Evolutionary conservation across 331 rosid species (phyloP), one percentile per base, ranked within the genome.

Genomic region (Phaseolus coccineus): DNA sequence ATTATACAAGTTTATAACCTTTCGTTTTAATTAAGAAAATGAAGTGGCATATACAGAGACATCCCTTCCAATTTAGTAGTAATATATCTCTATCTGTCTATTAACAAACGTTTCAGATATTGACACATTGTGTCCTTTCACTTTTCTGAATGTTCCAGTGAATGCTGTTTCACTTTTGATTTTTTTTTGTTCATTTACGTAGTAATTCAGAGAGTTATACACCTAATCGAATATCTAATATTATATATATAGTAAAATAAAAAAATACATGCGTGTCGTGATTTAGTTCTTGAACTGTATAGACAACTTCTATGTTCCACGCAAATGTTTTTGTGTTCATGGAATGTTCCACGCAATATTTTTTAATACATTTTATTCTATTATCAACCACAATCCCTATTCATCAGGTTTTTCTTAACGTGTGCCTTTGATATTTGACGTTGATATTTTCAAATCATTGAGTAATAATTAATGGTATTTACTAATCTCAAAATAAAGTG

Each of bases 11-110:
- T 33, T 33, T 33, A 33, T 1, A 37, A 53, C 52, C 27, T 66
- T 57, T 13, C 75, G 50, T 73, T 44, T 55, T n/a, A 75, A 42
- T 56, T 24, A 73, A 73, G 70, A 76, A 52, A 28, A 44, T 73
- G 79, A 73, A 63, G 74, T 73, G 69, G 74, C 52, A 11, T 15
- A 72, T 62, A 11, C 39, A 46, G 24, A 9, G 62, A 30, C 27
- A 5, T 57, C 37, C 77, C 69, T 78, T 40, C 48, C 6, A 30
- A 55, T 40, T 25, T 55, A 55, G 25, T 30, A 67, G 27, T 22
- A 61, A 65, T 16, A 64, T 22, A 66, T 6, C 15, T 61, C 40
- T 24, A 14, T 39, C 4, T 51, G 80, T n/a, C 42, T 77, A 55
- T 37, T 37, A 37, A 8, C 42, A 6, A 5, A 1, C 4, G 35